Evolutionary conservation across 2,329 filamentous ascomycete species (phyloP).

Genomic region (Trichoderma gracile): DNA sequence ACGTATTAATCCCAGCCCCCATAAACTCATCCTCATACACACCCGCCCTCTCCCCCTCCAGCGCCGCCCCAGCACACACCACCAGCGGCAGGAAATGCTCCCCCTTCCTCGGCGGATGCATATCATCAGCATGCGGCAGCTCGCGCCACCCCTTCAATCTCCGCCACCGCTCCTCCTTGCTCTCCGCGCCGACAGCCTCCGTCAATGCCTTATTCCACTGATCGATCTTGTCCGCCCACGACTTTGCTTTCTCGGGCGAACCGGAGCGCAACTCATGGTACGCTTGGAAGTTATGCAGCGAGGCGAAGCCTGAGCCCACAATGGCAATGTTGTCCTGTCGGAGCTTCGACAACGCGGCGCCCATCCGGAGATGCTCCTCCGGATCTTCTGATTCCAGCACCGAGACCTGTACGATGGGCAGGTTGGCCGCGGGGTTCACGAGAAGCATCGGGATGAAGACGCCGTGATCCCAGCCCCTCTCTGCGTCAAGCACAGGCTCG

Average conservation of each 20-base stretch:
- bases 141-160: constrained; percentile 50
- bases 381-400: constrained; percentile 56
- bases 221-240: constrained; percentile 35
- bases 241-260: constrained; percentile 28
- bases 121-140: constrained; percentile 50
- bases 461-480: constrained; percentile 60
- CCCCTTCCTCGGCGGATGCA: constrained; percentile 55
- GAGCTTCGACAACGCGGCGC: constrained; percentile 52
- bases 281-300: constrained; percentile 55
- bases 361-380: constrained; percentile 51
- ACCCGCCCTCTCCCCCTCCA: constrained; percentile 44
- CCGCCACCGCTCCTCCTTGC: constrained; percentile 40
- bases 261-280: constrained; percentile 44
- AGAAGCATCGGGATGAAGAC: constrained; percentile 61
- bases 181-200: constrained; percentile 41
- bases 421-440: constrained; percentile 51
- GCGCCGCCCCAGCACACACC: constrained; percentile 56
- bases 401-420: constrained; percentile 59
- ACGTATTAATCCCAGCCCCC: constrained; percentile 55
- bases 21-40: constrained; percentile 52
- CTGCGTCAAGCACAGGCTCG: constrained; percentile 40
- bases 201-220: constrained; percentile 51
- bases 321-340: constrained; percentile 58
- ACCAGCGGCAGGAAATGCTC: constrained; percentile 63
- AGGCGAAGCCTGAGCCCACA: constrained; percentile 61